Base-by-base conservation (phyloP, 1,139 yeast species). In the Hansenula sp. region DNA sequence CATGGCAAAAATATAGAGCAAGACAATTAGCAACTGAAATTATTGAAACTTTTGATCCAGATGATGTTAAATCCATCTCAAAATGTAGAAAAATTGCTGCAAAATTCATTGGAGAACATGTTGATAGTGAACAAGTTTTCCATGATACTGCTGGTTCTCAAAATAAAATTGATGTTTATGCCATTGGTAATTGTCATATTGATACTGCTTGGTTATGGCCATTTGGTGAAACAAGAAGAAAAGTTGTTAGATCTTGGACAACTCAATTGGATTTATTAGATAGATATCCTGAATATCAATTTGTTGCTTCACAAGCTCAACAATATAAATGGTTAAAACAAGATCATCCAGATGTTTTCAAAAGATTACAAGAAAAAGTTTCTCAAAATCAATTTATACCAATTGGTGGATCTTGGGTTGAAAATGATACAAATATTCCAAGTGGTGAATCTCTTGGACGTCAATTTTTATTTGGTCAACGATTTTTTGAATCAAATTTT, bases 181-280 rank as follows among this genome's bases (percentile, higher is more conserved):
- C 88, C 6, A 73, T 92, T 48, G 97, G 97, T 36, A 87, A 92
- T 59, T 92, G 97, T 60, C 98, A 92, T 62, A 92, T 92, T 53
- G 98, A 92, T 59, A 90, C 97, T 26, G 96, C 96, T 19, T 89
- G 97, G 96, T 71, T 86, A 46, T 92, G 98, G 98, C 97, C 97
- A 12, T 90, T 83, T 69, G 97, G 96, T 4, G 97, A 92, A 62
- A 88, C 97, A 1, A 82, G 84, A 53, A 75, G 97, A 45, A 89
- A 89, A 58, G 79, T 90, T 45, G 96, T 89, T 4, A 76, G 98
- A 50, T 88, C 96, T 6, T 92, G 97, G 97, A 82, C 96, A 1
- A 79, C 96, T 12, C 98, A 92, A 64, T 69, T 90, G 43, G 82
- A 88, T 43, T 65, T 92, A 44, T 78, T 94, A 52, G 92, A 89